A percentile compares a stretch with the other conserved stretches of the same genome.
These are phyloP conservation scores for Lathyrus sativus DNA, from an alignment of 306 rosid species.

Conservation along the genomic window DNA sequence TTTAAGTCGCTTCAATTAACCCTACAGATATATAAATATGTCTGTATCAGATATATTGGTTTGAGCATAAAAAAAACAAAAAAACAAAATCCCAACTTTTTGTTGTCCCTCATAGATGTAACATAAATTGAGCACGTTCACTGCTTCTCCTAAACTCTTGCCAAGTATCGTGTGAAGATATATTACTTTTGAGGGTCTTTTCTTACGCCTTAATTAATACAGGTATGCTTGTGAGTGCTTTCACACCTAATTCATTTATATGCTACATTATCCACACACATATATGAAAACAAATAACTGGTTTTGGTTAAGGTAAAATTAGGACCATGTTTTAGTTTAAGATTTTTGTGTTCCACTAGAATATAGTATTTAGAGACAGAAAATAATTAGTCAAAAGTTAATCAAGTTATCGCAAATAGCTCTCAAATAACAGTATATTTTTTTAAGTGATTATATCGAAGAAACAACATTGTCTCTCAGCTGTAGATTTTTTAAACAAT, in stretches of 20 bases:
- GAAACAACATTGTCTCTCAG: no score
- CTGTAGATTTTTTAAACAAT: no score
- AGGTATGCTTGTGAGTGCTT: conserved; percentile 37
- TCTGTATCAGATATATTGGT: conserved; percentile 34
- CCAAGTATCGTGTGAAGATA: conserved; percentile 51
- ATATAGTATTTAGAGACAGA: no score
- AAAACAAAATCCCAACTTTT: conserved; percentile 33
- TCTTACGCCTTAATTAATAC: neutral
- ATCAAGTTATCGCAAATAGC: no score
- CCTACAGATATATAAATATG: conserved; percentile 34
- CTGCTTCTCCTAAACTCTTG: conserved; percentile 36
- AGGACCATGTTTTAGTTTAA: neutral
- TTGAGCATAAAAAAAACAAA: conserved; percentile 29
- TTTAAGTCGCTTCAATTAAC: conserved; percentile 36
- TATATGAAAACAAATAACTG: conserved; percentile 24
- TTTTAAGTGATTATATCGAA: no score
- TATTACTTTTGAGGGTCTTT: conserved; percentile 28
- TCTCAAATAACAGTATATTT: no score
- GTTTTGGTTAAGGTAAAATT: neutral
- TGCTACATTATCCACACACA: conserved; percentile 22
- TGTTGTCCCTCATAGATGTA: conserved; percentile 19
- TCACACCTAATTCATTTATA: conserved; percentile 35
- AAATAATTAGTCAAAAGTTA: no score
- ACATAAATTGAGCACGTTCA: conserved; percentile 27
- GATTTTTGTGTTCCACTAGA: neutral